These are phyloP conservation scores for Colletotrichum lindemuthianum DNA, from an alignment of 2,329 filamentous ascomycete genomes.

Conservation along the genomic window DNA sequence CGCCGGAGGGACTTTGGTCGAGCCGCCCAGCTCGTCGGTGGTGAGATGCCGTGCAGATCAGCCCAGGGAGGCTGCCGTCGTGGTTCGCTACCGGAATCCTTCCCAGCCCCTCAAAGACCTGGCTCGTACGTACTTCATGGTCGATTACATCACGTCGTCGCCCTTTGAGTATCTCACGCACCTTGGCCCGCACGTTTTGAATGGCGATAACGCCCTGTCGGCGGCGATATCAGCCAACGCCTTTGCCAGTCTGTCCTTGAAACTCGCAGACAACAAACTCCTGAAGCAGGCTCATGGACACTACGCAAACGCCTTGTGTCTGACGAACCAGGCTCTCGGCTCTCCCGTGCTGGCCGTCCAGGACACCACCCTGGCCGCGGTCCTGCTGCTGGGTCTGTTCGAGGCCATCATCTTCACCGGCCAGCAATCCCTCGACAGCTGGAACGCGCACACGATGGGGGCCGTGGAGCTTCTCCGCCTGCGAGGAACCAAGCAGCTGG, in stretches of 20 bases:
- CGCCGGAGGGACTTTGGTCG: neutral
- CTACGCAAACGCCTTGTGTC: constrained; percentile 37
- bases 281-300: constrained; percentile 37
- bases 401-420: constrained; percentile 42
- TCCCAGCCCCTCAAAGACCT: constrained; percentile 23
- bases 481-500: constrained; percentile 39
- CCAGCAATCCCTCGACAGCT: constrained; percentile 39
- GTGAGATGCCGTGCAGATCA: constrained; percentile 5
- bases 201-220: constrained; percentile 36
- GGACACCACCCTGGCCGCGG: constrained; percentile 41
- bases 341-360: constrained; percentile 37
- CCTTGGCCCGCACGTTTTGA: constrained; percentile 30
- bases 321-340: constrained; percentile 33
- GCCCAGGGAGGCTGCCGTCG: neutral
- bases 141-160: constrained; percentile 40
- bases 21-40: neutral
- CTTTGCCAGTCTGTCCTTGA: constrained; percentile 39
- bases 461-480: constrained; percentile 41
- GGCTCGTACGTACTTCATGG: constrained; percentile 40
- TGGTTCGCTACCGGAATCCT: constrained; percentile 26
- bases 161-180: constrained; percentile 41
- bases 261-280: constrained; percentile 24
- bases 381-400: constrained; percentile 42
- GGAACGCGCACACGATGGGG: constrained; percentile 41
- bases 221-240: constrained; percentile 39